Conservation (phyloP, 2,329 filamentous ascomycete genomes). For the Trichoderma afroharzianum region DNA sequence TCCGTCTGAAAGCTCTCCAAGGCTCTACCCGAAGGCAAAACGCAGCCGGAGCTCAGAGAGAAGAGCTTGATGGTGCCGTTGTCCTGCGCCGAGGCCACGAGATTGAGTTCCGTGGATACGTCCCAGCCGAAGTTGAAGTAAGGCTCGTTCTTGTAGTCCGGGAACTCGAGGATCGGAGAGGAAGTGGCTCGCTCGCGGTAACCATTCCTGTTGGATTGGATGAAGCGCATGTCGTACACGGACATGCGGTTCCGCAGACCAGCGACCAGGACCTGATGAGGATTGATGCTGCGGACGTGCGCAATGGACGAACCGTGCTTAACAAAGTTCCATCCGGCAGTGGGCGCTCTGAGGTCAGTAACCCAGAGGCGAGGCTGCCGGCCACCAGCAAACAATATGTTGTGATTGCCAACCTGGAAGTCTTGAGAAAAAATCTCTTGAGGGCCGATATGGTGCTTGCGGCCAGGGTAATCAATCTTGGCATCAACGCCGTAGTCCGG, state of each 20-base stretch:
- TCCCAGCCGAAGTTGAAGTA: slow-evolving; percentile 51
- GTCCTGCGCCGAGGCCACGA: slow-evolving; percentile 54
- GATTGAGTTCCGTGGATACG: slow-evolving; percentile 42
- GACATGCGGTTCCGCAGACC: slow-evolving; percentile 48
- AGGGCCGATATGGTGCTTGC: background rate
- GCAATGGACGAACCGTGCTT: slow-evolving; percentile 42
- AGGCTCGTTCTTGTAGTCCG: slow-evolving; percentile 47
- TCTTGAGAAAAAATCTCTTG: slow-evolving; percentile 47
- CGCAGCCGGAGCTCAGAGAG: slow-evolving; percentile 44
- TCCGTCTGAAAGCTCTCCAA: slow-evolving; percentile 25
- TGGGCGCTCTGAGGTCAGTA: slow-evolving; percentile 42
- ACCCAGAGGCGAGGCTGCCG: slow-evolving; percentile 45
- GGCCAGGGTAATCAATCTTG: background rate
- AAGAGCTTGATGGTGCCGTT: slow-evolving; percentile 47
- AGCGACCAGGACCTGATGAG: slow-evolving; percentile 50
- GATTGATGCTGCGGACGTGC: slow-evolving; percentile 47
- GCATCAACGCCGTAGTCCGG: background rate
- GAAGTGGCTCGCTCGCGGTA: slow-evolving; percentile 21
- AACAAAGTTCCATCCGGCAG: slow-evolving; percentile 31
- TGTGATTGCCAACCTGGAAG: slow-evolving; percentile 42
- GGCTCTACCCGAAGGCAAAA: slow-evolving; percentile 27
- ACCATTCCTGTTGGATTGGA: background rate
- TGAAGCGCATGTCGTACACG: slow-evolving; percentile 55
- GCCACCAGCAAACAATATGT: slow-evolving; percentile 49
- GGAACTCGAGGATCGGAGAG: slow-evolving; percentile 45